A percentile compares a stretch with the other conserved stretches of the same genome.
Conservation (phyloP, 2,329 filamentous ascomycete genomes). For the Ilyonectria sp. region DNA sequence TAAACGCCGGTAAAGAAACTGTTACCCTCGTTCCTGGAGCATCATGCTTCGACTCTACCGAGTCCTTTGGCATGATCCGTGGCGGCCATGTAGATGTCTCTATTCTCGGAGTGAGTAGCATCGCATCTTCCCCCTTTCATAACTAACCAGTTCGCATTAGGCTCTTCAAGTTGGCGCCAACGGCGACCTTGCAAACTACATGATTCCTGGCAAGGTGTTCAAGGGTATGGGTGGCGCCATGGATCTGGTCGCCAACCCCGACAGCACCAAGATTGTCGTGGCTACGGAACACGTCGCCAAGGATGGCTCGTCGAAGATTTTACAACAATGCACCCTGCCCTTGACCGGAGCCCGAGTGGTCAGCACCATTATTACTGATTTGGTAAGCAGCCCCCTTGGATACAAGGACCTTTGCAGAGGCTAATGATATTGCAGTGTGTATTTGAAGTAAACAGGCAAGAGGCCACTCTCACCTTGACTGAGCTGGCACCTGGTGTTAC, state of each 20-base stretch:
- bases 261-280: constrained; percentile 80
- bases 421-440: constrained; percentile 67
- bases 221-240: constrained; percentile 90
- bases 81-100: constrained; percentile 88
- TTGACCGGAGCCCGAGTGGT: constrained; percentile 78
- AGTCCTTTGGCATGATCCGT: constrained; percentile 91
- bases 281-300: constrained; percentile 80
- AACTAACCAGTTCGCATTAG: constrained; percentile 29
- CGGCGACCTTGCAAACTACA: constrained; percentile 90
- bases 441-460: constrained; percentile 76
- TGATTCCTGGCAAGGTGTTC: constrained; percentile 89
- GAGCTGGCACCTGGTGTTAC: constrained; percentile 79
- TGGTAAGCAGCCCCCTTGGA: constrained; percentile 67
- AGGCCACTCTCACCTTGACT: constrained; percentile 76
- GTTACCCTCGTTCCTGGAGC: constrained; percentile 85
- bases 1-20: constrained; percentile 92
- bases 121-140: background rate
- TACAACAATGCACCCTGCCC: constrained; percentile 74
- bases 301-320: constrained; percentile 77
- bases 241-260: constrained; percentile 80
- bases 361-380: constrained; percentile 80
- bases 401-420: background rate
- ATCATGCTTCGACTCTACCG: constrained; percentile 82
- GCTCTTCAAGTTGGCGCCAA: constrained; percentile 84
- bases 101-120: constrained; percentile 75